A percentile compares a stretch with the other conserved stretches of the same genome.
phyloP scores from a whole-genome alignment of 2,329 filamentous ascomycete genomes.

The Diaporthe destruens region DNA sequence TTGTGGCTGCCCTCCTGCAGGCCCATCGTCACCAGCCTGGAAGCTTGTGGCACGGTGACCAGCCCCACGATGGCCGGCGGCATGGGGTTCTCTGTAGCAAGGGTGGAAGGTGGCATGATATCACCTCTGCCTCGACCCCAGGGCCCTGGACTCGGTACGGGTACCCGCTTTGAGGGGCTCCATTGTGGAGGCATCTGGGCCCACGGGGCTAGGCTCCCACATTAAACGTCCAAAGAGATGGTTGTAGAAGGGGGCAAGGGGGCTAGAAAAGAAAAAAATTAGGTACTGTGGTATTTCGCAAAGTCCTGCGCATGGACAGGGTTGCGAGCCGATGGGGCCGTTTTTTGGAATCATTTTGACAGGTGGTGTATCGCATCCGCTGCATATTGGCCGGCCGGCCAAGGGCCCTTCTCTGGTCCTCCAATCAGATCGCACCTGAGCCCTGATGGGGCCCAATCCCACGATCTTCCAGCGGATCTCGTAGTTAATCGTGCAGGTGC shows the following conservation, averaged over 20 bases:
- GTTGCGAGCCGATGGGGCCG: slow-evolving; percentile 23
- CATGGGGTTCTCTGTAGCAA: not conserved
- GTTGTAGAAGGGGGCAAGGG: not conserved
- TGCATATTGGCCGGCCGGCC: slow-evolving; percentile 9
- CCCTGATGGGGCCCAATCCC: not conserved
- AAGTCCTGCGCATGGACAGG: slow-evolving; percentile 37
- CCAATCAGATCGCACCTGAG: not conserved
- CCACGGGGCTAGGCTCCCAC: not conserved
- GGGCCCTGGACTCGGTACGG: slow-evolving; percentile 26
- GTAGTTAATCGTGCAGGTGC: slow-evolving; percentile 33
- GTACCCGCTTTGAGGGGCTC: not conserved
- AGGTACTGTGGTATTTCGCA: slow-evolving; percentile 31
- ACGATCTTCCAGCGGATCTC: slow-evolving; percentile 28
- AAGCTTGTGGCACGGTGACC: slow-evolving; percentile 15
- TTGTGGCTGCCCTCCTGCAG: slow-evolving; percentile 21
- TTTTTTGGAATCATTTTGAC: slow-evolving; percentile 39
- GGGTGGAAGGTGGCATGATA: slow-evolving; percentile 12
- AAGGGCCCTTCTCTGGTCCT: not conserved
- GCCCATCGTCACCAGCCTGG: slow-evolving; percentile 15
- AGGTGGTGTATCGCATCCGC: slow-evolving; percentile 13
- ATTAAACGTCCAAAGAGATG: not conserved
- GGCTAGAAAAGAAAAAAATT: not conserved
- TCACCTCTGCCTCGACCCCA: not conserved
- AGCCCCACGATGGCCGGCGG: not conserved
- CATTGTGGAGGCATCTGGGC: not conserved